A percentile compares a stretch with the other conserved stretches of the same genome.
These are phyloP conservation scores for Ophiostoma sp. DNA, from an alignment of 2,329 filamentous ascomycete genomes.

Conservation along the genomic window DNA sequence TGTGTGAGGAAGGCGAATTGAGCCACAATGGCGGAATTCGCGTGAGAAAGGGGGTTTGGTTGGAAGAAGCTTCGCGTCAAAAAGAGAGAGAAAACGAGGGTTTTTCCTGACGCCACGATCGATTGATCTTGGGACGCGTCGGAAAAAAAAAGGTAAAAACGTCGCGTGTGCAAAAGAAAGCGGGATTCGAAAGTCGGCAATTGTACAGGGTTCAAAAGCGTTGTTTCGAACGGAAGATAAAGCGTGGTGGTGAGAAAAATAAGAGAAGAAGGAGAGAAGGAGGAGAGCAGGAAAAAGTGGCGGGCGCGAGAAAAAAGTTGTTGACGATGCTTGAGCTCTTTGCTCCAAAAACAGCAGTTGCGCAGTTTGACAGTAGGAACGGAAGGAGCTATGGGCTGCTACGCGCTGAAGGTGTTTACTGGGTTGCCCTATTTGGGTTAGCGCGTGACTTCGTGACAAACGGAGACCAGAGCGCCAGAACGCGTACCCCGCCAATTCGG, in stretches of 20 bases:
- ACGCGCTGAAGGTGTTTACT: conserved; percentile 21
- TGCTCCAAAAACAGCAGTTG: background rate
- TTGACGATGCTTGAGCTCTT: conserved; percentile 14
- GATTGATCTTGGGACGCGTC: conserved; percentile 4
- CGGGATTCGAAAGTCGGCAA: background rate
- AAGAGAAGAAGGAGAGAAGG: background rate
- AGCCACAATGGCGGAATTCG: background rate
- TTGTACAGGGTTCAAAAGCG: background rate
- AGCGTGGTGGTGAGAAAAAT: background rate
- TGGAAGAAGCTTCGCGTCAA: background rate
- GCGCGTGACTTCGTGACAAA: background rate
- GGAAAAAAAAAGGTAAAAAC: background rate
- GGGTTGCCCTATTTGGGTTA: conserved; percentile 17
- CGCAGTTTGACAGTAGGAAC: conserved; percentile 5
- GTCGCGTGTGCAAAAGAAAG: background rate
- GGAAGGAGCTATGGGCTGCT: background rate
- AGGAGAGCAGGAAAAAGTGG: background rate
- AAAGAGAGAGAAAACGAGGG: background rate
- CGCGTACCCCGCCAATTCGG: conserved; percentile 22
- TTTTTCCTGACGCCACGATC: background rate
- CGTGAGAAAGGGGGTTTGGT: background rate
- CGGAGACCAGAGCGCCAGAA: background rate
- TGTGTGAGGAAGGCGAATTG: too few relatives aligned
- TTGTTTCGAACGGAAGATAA: background rate
- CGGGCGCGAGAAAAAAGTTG: background rate